Evolutionary conservation across 2,329 filamentous ascomycete genomes (phyloP), one percentile per base, ranked within the genome.

Genomic region (Aspergillus brasiliensis): DNA sequence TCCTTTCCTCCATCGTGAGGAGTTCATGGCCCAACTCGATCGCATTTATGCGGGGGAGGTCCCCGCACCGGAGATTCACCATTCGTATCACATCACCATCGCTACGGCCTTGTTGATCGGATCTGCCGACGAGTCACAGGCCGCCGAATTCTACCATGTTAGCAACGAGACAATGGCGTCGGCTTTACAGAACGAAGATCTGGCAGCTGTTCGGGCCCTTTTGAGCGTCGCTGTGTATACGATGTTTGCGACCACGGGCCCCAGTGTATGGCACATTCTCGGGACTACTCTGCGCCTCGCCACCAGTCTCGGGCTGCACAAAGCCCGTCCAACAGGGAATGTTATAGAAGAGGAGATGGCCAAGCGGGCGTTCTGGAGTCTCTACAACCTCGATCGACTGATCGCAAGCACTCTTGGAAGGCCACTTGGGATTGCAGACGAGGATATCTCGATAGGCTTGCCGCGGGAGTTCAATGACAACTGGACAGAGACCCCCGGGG

Each of bases 281-380:
- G 76, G 76, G 5, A 68, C 71, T 4, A 70, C 76, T 4, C 65
- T 78, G 61, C 72, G 75, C 7, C 67, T 78, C 31, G 70, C 76
- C 1, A 75, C 70, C 8, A 77, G 76, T 52, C 64, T 78, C 21
- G 75, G 73, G 10, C 53, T 78, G 15, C 75, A 78, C 61, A 76
- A 76, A 51, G 60, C 63, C 15, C 69, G 71, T 23, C 65, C 69
- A 1, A 64, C 68, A 34, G 57, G 70, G 3, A 71, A 64, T 52
- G 27, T 71, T 46, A 51, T 71, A 7, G 76, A 77, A 48, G 71
- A 76, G 28, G 75, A 79, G 55, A 75, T 78, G 70, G 65, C 72
- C 2, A 78, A 77, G 57, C 74, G 77, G n/a, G 74, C 73, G 1
- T 79, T 79, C 59, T 79, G 77, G 77, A 77, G 75, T 64, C 67